Percentiles rank a stretch among this genome's conserved stretches.
Conservation (phyloP, 2,329 filamentous ascomycete genomes). For the Aureobasidium melanogenum region DNA sequence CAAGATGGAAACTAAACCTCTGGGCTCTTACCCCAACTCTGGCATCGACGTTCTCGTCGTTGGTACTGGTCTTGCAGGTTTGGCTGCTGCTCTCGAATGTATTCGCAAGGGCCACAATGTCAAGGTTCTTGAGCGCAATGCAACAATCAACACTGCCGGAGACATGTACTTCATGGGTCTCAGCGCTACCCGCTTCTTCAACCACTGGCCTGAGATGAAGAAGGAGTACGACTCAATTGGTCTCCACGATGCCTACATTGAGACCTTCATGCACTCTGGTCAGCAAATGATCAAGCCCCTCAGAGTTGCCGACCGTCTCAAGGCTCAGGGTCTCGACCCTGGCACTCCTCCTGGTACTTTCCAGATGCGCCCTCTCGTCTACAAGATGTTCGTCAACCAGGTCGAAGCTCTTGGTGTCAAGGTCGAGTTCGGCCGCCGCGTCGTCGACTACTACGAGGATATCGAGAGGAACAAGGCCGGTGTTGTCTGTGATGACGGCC, state of each 20-base stretch:
- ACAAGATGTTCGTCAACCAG: conserved; percentile 46
- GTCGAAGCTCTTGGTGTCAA: conserved; percentile 37
- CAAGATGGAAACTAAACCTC: conserved; percentile 32
- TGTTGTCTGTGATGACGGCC: conserved; percentile 30
- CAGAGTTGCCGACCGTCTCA: conserved; percentile 43
- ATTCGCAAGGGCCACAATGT: conserved; percentile 26
- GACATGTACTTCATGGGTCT: conserved; percentile 55
- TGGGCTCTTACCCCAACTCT: conserved; percentile 41
- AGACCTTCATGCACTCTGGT: conserved; percentile 47
- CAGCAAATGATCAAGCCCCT: conserved; percentile 40
- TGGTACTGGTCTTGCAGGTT: conserved; percentile 23
- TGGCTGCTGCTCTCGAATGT: conserved; percentile 25
- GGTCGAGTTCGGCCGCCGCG: conserved; percentile 33
- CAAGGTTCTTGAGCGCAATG: conserved; percentile 28
- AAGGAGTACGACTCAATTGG: conserved; percentile 44
- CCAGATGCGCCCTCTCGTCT: conserved; percentile 48
- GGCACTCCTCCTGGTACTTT: conserved; percentile 46
- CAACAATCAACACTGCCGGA: conserved; percentile 45
- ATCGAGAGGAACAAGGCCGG: conserved; percentile 22
- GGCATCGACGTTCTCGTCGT: conserved; percentile 26
- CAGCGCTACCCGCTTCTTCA: conserved; percentile 46
- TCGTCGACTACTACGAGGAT: conserved; percentile 38
- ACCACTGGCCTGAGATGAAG: conserved; percentile 46
- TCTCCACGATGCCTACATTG: conserved; percentile 46
- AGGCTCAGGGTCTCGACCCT: conserved; percentile 34